Base-by-base conservation (phyloP, 1,284 basidiomycete genomes). In the Cystobasidium sp. region DNA sequence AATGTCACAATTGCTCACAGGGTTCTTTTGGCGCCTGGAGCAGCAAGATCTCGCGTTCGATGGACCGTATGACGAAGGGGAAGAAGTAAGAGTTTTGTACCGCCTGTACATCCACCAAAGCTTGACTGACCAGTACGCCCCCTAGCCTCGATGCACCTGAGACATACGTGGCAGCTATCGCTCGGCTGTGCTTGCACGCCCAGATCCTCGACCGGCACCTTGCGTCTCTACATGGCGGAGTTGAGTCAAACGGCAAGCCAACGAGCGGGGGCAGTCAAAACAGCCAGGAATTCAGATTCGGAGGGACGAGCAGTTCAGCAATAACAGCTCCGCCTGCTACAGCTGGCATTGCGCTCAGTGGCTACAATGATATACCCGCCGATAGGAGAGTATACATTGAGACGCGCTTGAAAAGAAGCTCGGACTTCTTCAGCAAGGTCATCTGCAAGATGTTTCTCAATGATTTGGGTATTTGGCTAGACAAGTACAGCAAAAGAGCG, bases 401-500 rank as follows among this genome's bases (percentile, higher is more conserved):
- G 80, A 84, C 86, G 76, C 90, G 89, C 79, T 86, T 98, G 69
- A 88, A 87, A 78, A 88, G 90, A 74, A 86, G 88, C 7, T 93
- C 92, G 18, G 93, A 97, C 79, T 98, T 98, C 82, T 93, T 97
- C 78, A 90, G 90, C 6, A 90, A 87, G 53, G 93, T 97, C 70
- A 87, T 99, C 56, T 85, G 97, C 70, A 92, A 92, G 9, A 97
- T 97, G 82, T 92, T 98, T 76, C 87, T 98, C 79, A 89, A 91
- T 62, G 86, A 87, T 74, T 75, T 86, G 12, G 84, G 81, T 58
- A 78, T 84, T 78, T 85, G 97, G 72, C 85, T 97, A 78, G 95
- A 97, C 85, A 94, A 93, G 84, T 93, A 75, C 56, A 64, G 68
- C 47, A 68, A 70, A 64, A 20, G 51, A 16, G 68, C 56, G 16